Evolutionary conservation across 2,329 filamentous ascomycete genomes (phyloP).

Genomic region (Monilinia aucupariae): DNA sequence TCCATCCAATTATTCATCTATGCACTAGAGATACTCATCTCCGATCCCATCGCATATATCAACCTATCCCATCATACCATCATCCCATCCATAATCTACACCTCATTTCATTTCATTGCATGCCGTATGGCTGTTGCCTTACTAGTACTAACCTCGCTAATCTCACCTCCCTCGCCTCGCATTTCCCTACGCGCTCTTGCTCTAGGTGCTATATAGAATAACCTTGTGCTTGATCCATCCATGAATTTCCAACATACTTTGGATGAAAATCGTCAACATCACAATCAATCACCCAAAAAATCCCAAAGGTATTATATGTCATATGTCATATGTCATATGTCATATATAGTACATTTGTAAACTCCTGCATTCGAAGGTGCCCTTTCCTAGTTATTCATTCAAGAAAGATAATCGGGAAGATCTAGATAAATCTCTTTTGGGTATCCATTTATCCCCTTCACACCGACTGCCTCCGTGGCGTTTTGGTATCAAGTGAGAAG

Average conservation of each 20-base stretch:
- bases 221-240: not conserved
- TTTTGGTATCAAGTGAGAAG: constrained; percentile 2
- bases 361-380: not conserved
- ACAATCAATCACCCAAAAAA: not conserved
- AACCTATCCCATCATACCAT: not conserved
- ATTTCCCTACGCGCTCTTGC: not conserved
- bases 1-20: not conserved
- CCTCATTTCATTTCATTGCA: not conserved
- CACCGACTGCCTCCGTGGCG: not conserved
- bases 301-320: not conserved
- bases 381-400: not conserved
- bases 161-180: not conserved
- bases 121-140: not conserved
- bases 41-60: not conserved
- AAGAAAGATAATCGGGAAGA: constrained; percentile 3
- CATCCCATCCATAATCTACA: not conserved
- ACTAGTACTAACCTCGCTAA: not conserved
- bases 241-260: not conserved
- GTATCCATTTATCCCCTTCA: not conserved
- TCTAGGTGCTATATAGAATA: not conserved
- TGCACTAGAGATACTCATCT: not conserved
- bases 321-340: not conserved
- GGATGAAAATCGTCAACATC: not conserved
- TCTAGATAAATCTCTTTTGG: not conserved
- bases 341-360: not conserved